Percentiles rank a stretch among this genome's conserved stretches.
Conservation (phyloP, 2,329 filamentous ascomycete species). For the Claviceps africana region DNA sequence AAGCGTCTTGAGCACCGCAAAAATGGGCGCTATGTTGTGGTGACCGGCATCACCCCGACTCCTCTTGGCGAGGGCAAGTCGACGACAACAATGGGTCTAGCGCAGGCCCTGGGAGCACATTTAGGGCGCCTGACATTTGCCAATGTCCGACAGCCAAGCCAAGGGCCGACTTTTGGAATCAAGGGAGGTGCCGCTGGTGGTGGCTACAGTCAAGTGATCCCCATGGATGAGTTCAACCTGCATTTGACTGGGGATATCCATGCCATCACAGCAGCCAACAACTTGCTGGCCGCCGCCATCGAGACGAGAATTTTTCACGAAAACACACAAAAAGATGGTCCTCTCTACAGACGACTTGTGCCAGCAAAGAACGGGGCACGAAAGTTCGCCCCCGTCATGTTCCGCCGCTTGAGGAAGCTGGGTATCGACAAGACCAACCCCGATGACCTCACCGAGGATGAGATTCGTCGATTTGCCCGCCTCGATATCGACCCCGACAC, state of each 20-base stretch:
- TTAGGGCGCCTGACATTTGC: slow-evolving; percentile 81
- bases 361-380: slow-evolving; percentile 82
- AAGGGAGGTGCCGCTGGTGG: slow-evolving; percentile 95
- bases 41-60: slow-evolving; percentile 92
- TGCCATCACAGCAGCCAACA: slow-evolving; percentile 93
- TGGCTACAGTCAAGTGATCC: slow-evolving; percentile 97
- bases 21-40: slow-evolving; percentile 81
- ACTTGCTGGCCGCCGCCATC: slow-evolving; percentile 87
- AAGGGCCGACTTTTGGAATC: slow-evolving; percentile 96
- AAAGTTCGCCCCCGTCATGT: slow-evolving; percentile 79
- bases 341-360: slow-evolving; percentile 77
- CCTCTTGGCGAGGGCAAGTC: slow-evolving; percentile 96
- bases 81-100: slow-evolving; percentile 90
- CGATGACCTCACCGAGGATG: slow-evolving; percentile 77
- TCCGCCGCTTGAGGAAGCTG: slow-evolving; percentile 84
- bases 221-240: slow-evolving; percentile 99
- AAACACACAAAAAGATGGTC: slow-evolving; percentile 78
- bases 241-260: slow-evolving; percentile 97
- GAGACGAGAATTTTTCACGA: slow-evolving; percentile 99
- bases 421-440: slow-evolving; percentile 93
- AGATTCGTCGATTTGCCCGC: slow-evolving; percentile 77
- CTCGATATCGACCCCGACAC: slow-evolving; percentile 93
- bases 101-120: slow-evolving; percentile 83
- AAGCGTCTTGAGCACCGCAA: slow-evolving; percentile 74
- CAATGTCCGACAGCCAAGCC: slow-evolving; percentile 92